These are phyloP conservation scores for Cladobotryum protrusum DNA, from an alignment of 2,329 filamentous ascomycete species.

Conservation along the genomic window DNA sequence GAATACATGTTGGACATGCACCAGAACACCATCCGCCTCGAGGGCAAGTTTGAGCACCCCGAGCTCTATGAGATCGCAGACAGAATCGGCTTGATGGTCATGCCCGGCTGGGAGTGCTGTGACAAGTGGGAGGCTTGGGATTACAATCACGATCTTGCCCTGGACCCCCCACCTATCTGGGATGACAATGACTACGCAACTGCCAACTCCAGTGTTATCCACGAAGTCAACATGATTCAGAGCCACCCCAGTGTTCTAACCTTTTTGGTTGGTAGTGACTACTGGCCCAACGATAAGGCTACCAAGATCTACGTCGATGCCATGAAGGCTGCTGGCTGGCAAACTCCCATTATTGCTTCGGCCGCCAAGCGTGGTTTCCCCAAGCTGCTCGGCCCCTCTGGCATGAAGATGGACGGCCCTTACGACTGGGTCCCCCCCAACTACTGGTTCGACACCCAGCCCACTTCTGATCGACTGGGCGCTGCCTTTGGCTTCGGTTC, in stretches of 20 bases:
- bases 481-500: slow-evolving; percentile 59
- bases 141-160: slow-evolving; percentile 48
- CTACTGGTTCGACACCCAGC: slow-evolving; percentile 52
- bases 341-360: slow-evolving; percentile 50
- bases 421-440: slow-evolving; percentile 62
- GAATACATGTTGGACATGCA: slow-evolving; percentile 53
- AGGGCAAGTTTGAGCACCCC: slow-evolving; percentile 59
- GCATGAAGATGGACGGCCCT: slow-evolving; percentile 61
- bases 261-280: slow-evolving; percentile 57
- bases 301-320: slow-evolving; percentile 47
- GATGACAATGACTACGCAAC: slow-evolving; percentile 47
- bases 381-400: slow-evolving; percentile 44
- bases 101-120: slow-evolving; percentile 61
- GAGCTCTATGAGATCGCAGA: slow-evolving; percentile 55
- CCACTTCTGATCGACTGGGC: slow-evolving; percentile 36
- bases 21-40: slow-evolving; percentile 56
- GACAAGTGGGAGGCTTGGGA: slow-evolving; percentile 62
- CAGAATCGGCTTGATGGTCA: slow-evolving; percentile 53
- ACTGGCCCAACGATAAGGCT: slow-evolving; percentile 54
- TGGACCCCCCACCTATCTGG: slow-evolving; percentile 38
- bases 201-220: slow-evolving; percentile 49
- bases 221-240: slow-evolving; percentile 56
- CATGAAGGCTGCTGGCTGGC: slow-evolving; percentile 46
- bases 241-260: slow-evolving; percentile 52
- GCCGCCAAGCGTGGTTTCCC: slow-evolving; percentile 51